Percentiles rank a stretch among this genome's conserved stretches.
Evolutionary conservation across 2,329 filamentous ascomycete genomes (phyloP).

Genomic region (Zasmidium citrigriseum): DNA sequence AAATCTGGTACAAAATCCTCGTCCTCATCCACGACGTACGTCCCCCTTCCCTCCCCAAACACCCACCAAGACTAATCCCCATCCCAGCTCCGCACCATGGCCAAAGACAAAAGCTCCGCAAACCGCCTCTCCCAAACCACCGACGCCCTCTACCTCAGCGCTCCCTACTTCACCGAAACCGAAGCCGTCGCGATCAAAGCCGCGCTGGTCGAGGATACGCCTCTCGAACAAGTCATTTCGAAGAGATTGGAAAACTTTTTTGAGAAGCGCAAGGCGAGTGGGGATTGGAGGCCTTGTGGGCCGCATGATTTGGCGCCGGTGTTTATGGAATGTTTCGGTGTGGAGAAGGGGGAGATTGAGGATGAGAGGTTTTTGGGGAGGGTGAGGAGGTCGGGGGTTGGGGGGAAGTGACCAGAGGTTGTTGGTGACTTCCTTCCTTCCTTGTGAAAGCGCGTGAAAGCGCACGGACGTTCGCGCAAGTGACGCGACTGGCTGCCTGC

Average conservation of each 20-base stretch:
- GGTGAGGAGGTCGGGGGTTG: neutral
- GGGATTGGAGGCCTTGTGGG: constrained; percentile 19
- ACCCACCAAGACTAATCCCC: too few species aligned
- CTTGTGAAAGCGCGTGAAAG: too few species aligned
- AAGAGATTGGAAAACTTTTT: constrained; percentile 12
- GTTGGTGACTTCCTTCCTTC: too few species aligned
- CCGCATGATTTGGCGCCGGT: constrained; percentile 23
- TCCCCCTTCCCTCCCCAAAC: too few species aligned
- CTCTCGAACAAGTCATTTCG: constrained; percentile 14
- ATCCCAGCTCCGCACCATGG: neutral
- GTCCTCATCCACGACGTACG: constrained; percentile 3
- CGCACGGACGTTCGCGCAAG: too few species aligned
- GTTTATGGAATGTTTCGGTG: constrained; percentile 14
- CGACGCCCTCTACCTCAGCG: constrained; percentile 11
- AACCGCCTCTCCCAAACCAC: constrained; percentile 7
- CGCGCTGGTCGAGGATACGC: neutral
- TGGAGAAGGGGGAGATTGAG: constrained; percentile 18
- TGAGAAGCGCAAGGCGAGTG: constrained; percentile 19
- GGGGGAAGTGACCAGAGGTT: too few species aligned
- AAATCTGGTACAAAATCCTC: neutral
- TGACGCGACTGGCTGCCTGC: too few species aligned
- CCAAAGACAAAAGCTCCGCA: neutral
- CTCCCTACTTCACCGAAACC: constrained; percentile 13
- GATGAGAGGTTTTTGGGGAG: constrained; percentile 40
- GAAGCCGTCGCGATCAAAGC: constrained; percentile 10